These are phyloP conservation scores for Zymoseptoria passerinii DNA, from an alignment of 2,329 filamentous ascomycete species.

Conservation along the genomic window DNA sequence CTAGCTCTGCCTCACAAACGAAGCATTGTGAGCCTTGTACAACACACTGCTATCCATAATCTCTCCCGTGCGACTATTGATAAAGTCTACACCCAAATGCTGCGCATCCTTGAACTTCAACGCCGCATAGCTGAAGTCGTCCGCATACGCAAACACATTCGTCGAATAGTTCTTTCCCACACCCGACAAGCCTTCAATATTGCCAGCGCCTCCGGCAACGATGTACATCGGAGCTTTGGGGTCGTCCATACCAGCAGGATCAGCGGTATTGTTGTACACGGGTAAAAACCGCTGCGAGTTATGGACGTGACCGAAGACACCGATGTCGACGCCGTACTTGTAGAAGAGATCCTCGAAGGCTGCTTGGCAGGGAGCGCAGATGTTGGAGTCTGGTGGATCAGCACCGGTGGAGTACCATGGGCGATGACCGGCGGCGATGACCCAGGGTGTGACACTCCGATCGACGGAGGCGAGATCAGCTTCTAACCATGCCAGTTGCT, in stretches of 20 bases:
- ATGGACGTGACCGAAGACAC: constrained; percentile 51
- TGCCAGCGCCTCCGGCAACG: constrained; percentile 48
- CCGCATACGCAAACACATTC: constrained; percentile 44
- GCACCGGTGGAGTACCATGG: constrained; percentile 35
- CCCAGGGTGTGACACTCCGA: constrained; percentile 47
- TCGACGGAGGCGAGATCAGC: constrained; percentile 51
- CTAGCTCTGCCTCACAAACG: constrained; percentile 13
- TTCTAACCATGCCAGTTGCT: constrained; percentile 48
- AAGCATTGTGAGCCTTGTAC: constrained; percentile 15
- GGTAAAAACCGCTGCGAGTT: constrained; percentile 49
- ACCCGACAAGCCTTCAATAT: constrained; percentile 44
- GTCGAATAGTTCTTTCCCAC: constrained; percentile 37
- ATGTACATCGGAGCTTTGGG: constrained; percentile 52
- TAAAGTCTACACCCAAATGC: constrained; percentile 45
- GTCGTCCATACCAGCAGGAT: constrained; percentile 39
- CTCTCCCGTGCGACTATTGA: constrained; percentile 38
- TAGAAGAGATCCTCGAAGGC: constrained; percentile 50
- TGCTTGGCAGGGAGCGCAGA: constrained; percentile 41
- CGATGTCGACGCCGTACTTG: constrained; percentile 50
- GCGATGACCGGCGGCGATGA: constrained; percentile 38
- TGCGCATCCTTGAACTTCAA: constrained; percentile 41
- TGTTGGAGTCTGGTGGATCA: constrained; percentile 16
- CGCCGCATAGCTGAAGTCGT: constrained; percentile 47
- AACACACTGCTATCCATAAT: constrained; percentile 17
- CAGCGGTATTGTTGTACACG: constrained; percentile 19